Base-by-base conservation (phyloP, 1,139 yeast species). In the Tardiomyces blankii region DNA sequence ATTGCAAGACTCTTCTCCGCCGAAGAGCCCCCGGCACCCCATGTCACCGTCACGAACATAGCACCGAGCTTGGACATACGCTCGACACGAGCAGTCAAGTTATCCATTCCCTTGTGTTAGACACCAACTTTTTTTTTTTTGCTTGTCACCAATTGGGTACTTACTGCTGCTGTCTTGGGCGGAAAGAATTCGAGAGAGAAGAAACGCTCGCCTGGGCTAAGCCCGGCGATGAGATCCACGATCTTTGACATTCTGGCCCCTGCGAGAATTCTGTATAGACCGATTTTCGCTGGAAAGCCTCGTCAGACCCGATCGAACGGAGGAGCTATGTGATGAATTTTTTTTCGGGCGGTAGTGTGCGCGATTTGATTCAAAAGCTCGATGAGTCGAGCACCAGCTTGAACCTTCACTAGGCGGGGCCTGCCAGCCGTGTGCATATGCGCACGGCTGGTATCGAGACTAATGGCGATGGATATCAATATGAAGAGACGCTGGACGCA, bases 21-120 rank as follows among this genome's bases (percentile, higher is more conserved):
- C 4, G 97, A 88, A 2, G 95, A 80, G 1, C 98, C 98, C 38
- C 97, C 97, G 8, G 98, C 97, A 27, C 98, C 98, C 97, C 98
- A 91, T 0, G 99, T 93, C 11, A 93, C 83, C 2, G 96, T 86
- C 45, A 89, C 81, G 62, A 91, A 93, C 21, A 83, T 67, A 2
- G 97, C 97, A 46, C 88, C 89, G 52, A 91, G 68, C 2, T 84
- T 82, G 58, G 84, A 78, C 93, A 91, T 83, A 60, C 99, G 80
- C 58, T 78, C 78, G 65, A 91, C 77, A 65, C 99, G 81, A 33
- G 89, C 87, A 44, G 85, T 69, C 51, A 91, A 69, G 64, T 93
- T 91, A 51, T 84, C 75, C 61, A 84, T 75, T 54, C 96, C 98
- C 67, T 69, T 46, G n/a, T 13, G 35, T 30, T 30, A 30, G 35